These are phyloP conservation scores for Dryadomyces quercus-mongolicae DNA, from an alignment of 2,329 filamentous ascomycete species.

Conservation along the genomic window DNA sequence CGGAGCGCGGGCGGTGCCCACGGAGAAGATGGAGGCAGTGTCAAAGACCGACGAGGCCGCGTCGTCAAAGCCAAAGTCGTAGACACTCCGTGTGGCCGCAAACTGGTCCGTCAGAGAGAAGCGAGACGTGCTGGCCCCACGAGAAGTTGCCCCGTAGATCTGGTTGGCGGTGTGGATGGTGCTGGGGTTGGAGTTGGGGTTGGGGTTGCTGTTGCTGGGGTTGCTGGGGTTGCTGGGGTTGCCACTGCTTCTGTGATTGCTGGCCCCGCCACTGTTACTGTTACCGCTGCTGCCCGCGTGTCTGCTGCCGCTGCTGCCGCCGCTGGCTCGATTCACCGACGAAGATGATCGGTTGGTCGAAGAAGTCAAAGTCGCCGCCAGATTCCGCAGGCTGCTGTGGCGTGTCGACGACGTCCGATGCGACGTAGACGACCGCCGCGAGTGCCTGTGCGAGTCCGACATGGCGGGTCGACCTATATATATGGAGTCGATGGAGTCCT, in stretches of 20 bases:
- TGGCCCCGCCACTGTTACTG: background rate
- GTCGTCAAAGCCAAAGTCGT: conserved; percentile 36
- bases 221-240: too few relatives aligned
- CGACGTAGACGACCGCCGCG: background rate
- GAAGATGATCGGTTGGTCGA: conserved; percentile 9
- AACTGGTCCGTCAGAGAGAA: conserved; percentile 37
- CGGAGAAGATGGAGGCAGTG: conserved; percentile 9
- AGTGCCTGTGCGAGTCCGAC: conserved; percentile 3
- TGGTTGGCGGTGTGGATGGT: background rate
- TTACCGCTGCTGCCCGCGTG: background rate
- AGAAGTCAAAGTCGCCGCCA: conserved; percentile 3
- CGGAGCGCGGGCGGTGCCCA: conserved; percentile 8
- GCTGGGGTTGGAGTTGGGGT: background rate
- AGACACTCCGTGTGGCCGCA: conserved; percentile 31
- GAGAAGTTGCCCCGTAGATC: conserved; percentile 8
- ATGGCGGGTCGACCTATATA: background rate
- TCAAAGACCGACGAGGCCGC: conserved; percentile 28
- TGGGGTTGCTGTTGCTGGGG: background rate
- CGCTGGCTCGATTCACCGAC: conserved; percentile 6
- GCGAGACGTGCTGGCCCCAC: conserved; percentile 27
- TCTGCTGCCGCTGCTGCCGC: background rate
- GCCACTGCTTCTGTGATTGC: background rate
- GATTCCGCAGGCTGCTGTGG: conserved; percentile 8
- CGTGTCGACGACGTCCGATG: conserved; percentile 4
- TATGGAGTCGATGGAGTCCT: background rate